Conservation (phyloP, 768 basidiomycete genomes). For the Arthromyces matolae region DNA sequence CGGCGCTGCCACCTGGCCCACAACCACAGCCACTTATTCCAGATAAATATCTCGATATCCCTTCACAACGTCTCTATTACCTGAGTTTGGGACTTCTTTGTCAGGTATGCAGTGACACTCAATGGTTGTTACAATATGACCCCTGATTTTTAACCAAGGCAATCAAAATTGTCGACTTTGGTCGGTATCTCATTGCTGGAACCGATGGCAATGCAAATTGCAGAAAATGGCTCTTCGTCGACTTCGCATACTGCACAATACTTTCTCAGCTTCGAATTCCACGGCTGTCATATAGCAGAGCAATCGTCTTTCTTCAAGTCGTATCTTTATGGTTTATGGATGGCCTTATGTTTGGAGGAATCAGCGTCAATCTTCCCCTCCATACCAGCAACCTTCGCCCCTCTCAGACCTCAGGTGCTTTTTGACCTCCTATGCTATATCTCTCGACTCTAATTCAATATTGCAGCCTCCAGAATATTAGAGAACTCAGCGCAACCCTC, state of each 20-base stretch:
- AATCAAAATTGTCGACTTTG: constrained; percentile 70
- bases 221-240: constrained; percentile 72
- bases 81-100: constrained; percentile 72
- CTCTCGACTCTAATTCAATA: not conserved
- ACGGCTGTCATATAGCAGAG: constrained; percentile 61
- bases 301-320: constrained; percentile 63
- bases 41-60: constrained; percentile 68
- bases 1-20: constrained; percentile 7
- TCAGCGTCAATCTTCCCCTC: constrained; percentile 46
- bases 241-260: constrained; percentile 54
- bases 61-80: constrained; percentile 77
- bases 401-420: constrained; percentile 29
- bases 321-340: constrained; percentile 58
- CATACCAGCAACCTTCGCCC: constrained; percentile 1
- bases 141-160: too few species aligned
- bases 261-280: constrained; percentile 71
- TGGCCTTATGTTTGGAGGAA: constrained; percentile 68
- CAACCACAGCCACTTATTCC: constrained; percentile 60
- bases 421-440: not conserved
- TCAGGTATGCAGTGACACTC: constrained; percentile 48
- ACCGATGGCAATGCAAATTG: constrained; percentile 41
- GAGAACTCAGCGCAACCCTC: constrained; percentile 43
- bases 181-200: constrained; percentile 49
- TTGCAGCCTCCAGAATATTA: constrained; percentile 31
- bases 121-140: too few species aligned